Base-by-base conservation (phyloP, 192 early-diverging fungal species). In the Mortierella antarctica region DNA sequence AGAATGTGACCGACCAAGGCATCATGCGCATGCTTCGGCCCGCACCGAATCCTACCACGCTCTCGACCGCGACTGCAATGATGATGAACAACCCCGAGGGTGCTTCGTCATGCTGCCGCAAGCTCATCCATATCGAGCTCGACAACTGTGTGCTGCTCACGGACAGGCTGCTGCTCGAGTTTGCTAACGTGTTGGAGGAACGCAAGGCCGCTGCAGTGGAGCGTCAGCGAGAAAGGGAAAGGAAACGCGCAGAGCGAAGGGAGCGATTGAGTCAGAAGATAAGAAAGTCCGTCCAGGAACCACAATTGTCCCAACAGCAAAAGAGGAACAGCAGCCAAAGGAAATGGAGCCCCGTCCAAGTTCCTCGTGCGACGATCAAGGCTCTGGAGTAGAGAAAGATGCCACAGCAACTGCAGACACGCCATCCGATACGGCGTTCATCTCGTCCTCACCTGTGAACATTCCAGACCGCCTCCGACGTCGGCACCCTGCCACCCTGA, bases 141-240 rank as follows among this genome's bases (percentile, higher is more conserved):
- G 87, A 83, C 59, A 83, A 80, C 11, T 86, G 85, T 62, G 61
- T 64, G 11, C 31, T 74, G 59, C 74, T 88, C 9, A 88, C 87
- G 18, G 87, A 88, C 51, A 40, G 71, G 4, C 52, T 75, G 4
- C 59, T 88, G 13, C 67, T 83, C 6, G 81, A 84, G 44, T 84
- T 88, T 73, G 87, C 87, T 11, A 75, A 59, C 8, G 70, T 83
- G 20, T 49, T 88, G 31, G 74, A 79, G 18, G 71, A 79, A 23
- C 85, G 77, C 7, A 59, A 59, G 47, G 54, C 56, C 39, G 52
- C 57, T 13, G 62, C 70, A 2, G 12, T 64, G 21, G 77, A 71
- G 44, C 48, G 63, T 3, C 57, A 31, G 21, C 48, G 59, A 11
- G 76, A 71, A n/a, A 41, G 65, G n/a, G 77, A 71, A 46, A 70